Conservation (phyloP, 257 asterid species). For the Solanum corneliomulleri region DNA sequence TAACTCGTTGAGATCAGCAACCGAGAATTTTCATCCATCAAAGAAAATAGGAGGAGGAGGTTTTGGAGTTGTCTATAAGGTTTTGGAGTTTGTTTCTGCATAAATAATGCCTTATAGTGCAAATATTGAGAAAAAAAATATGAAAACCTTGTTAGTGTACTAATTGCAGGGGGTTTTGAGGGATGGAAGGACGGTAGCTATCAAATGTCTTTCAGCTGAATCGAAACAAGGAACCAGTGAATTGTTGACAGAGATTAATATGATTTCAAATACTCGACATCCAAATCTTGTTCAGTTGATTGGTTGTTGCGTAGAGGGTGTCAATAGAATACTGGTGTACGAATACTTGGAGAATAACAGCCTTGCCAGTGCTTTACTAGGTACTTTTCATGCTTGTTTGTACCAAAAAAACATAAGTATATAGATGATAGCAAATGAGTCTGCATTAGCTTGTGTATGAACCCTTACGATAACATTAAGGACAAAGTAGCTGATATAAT, state of each 20-base stretch:
- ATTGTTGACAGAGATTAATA: constrained; percentile 63
- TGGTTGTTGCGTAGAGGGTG: constrained; percentile 63
- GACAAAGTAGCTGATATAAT: not conserved
- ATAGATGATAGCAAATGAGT: not conserved
- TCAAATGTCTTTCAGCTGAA: constrained; percentile 67
- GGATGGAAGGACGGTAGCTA: constrained; percentile 65
- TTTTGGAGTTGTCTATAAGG: constrained; percentile 70
- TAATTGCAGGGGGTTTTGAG: constrained; percentile 57
- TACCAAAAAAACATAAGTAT: not conserved
- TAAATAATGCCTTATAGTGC: not conserved
- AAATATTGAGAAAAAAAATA: not conserved
- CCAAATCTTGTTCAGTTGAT: constrained; percentile 17
- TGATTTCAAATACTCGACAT: constrained; percentile 51
- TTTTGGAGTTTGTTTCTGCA: not conserved
- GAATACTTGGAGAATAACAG: constrained; percentile 81
- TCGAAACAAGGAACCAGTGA: constrained; percentile 72
- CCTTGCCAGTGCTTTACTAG: constrained; percentile 60
- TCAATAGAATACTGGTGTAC: constrained; percentile 51
- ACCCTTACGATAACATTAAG: not conserved
- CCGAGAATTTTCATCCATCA: constrained; percentile 48
- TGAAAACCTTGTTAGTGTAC: not conserved
- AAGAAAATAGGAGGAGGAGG: constrained; percentile 83
- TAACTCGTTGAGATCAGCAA: constrained; percentile 58
- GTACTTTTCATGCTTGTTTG: constrained; percentile 16
- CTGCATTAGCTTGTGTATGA: not conserved